Percentiles rank a stretch among this genome's conserved stretches.
Evolutionary conservation across 176 grass and related monocot genomes (phyloP).

Genomic region (Aegilops speltoides): DNA sequence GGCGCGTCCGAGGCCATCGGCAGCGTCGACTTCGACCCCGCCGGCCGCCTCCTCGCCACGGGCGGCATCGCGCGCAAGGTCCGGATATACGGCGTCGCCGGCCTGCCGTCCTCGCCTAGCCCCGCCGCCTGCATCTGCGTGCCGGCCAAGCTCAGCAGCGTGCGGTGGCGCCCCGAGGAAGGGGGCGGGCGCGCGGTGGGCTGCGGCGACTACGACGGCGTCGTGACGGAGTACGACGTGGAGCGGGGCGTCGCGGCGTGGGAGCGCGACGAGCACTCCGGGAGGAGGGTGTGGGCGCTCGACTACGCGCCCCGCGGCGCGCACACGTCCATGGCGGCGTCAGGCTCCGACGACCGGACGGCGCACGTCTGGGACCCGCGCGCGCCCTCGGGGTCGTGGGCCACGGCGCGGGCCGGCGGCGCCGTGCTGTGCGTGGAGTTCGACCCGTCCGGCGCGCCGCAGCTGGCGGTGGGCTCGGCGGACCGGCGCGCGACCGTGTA

Average conservation of each 20-base stretch:
- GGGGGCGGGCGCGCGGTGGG: constrained; percentile 29
- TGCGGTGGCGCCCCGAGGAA: constrained; percentile 58
- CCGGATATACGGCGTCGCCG: constrained; percentile 52
- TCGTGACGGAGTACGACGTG: constrained; percentile 90
- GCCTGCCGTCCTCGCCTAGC: background rate
- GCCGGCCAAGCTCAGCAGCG: constrained; percentile 96
- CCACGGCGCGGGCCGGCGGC: constrained; percentile 40
- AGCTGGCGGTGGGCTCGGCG: constrained; percentile 66
- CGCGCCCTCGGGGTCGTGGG: constrained; percentile 19
- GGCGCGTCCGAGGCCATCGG: constrained; percentile 65
- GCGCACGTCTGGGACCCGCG: constrained; percentile 77
- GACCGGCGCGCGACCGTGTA: constrained; percentile 73
- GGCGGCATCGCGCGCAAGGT: constrained; percentile 91
- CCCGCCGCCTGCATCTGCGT: constrained; percentile 69
- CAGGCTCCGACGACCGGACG: constrained; percentile 82
- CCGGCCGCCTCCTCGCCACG: constrained; percentile 68
- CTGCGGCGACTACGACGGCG: constrained; percentile 90
- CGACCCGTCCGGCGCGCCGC: constrained; percentile 57
- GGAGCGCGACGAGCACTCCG: constrained; percentile 91
- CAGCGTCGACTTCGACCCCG: constrained; percentile 71
- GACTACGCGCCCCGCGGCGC: constrained; percentile 57
- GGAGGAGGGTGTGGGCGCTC: constrained; percentile 76
- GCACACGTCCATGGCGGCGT: constrained; percentile 50
- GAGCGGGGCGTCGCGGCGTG: constrained; percentile 47
- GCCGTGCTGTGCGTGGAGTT: constrained; percentile 79